Percentiles rank a stretch among this genome's conserved stretches.
phyloP scores from a whole-genome alignment of 2,329 filamentous ascomycete genomes.

The Orbilia brochopaga region DNA sequence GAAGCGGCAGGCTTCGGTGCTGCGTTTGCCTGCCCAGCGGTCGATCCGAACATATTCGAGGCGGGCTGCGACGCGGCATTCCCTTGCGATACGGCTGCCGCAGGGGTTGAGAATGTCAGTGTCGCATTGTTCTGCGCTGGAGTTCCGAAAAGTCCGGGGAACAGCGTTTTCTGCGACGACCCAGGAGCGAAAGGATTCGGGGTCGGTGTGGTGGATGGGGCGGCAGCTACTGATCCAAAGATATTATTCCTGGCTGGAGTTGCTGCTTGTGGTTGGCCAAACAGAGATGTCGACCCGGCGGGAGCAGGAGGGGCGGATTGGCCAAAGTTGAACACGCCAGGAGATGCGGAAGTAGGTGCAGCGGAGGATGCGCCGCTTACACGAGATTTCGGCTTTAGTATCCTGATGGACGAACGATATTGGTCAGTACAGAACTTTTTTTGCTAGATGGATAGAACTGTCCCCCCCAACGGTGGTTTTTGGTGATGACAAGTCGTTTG shows the following conservation, averaged over 20 bases:
- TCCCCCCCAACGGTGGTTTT: background rate
- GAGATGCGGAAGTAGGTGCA: slow-evolving; percentile 13
- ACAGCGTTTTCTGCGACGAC: slow-evolving; percentile 11
- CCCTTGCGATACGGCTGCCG: background rate
- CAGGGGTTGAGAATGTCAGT: background rate
- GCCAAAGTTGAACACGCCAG: slow-evolving; percentile 39
- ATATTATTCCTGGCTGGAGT: slow-evolving; percentile 25
- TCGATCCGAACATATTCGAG: slow-evolving; percentile 16
- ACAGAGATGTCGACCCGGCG: slow-evolving; percentile 13
- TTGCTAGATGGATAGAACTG: background rate
- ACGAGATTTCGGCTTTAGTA: slow-evolving; percentile 42
- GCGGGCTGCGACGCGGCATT: background rate
- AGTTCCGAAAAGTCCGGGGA: slow-evolving; percentile 33
- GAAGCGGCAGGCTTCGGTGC: slow-evolving; percentile 4
- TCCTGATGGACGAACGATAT: slow-evolving; percentile 16
- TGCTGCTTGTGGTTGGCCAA: slow-evolving; percentile 31
- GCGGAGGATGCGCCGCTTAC: slow-evolving; percentile 21
- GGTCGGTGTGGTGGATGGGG: slow-evolving; percentile 10
- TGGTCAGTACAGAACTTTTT: background rate
- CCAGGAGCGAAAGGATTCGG: slow-evolving; percentile 18
- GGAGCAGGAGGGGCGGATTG: slow-evolving; percentile 15
- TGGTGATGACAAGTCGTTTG: background rate
- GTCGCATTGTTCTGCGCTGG: slow-evolving; percentile 2
- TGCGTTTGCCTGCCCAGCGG: slow-evolving; percentile 1
- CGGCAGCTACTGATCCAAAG: slow-evolving; percentile 16